phyloP scores from a whole-genome alignment of 805 yeast species.

The Candida corydali region DNA sequence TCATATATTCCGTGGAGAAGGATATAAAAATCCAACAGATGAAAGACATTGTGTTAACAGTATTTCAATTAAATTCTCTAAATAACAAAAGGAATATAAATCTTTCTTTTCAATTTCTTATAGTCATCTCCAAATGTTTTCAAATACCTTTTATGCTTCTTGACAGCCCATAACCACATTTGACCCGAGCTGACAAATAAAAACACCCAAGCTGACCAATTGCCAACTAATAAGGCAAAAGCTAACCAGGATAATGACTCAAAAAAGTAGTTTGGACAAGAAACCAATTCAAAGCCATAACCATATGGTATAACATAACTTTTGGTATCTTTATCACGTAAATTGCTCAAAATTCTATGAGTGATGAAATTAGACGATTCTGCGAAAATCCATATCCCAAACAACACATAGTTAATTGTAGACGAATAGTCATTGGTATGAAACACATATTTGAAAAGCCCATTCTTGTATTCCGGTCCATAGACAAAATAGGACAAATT shows the following conservation, averaged over 20 bases:
- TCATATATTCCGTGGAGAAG: constrained; percentile 93
- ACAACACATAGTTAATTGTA: constrained; percentile 27
- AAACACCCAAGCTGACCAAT: constrained; percentile 74
- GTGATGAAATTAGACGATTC: constrained; percentile 72
- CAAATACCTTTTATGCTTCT: constrained; percentile 70
- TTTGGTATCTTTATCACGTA: constrained; percentile 50
- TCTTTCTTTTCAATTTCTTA: constrained; percentile 68
- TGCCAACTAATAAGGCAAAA: constrained; percentile 67
- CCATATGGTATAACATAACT: constrained; percentile 75
- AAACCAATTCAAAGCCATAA: constrained; percentile 73
- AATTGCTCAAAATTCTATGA: constrained; percentile 60
- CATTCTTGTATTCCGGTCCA: constrained; percentile 15
- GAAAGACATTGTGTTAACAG: constrained; percentile 95
- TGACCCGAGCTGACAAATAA: constrained; percentile 67
- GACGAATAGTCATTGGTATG: constrained; percentile 41
- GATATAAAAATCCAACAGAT: constrained; percentile 82
- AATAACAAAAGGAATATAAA: constrained; percentile 70
- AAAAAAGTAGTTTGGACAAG: constrained; percentile 94
- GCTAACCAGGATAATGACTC: constrained; percentile 75
- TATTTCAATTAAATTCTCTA: constrained; percentile 66
- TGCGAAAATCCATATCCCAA: constrained; percentile 47
- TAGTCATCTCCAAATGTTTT: constrained; percentile 73
- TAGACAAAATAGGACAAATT: constrained; percentile 48
- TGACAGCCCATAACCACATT: constrained; percentile 89
- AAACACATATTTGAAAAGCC: constrained; percentile 31